Percentiles rank a stretch among this genome's conserved stretches.
Evolutionary conservation across 139 green algal species (phyloP).

Genomic region (Micractinium conductrix): DNA sequence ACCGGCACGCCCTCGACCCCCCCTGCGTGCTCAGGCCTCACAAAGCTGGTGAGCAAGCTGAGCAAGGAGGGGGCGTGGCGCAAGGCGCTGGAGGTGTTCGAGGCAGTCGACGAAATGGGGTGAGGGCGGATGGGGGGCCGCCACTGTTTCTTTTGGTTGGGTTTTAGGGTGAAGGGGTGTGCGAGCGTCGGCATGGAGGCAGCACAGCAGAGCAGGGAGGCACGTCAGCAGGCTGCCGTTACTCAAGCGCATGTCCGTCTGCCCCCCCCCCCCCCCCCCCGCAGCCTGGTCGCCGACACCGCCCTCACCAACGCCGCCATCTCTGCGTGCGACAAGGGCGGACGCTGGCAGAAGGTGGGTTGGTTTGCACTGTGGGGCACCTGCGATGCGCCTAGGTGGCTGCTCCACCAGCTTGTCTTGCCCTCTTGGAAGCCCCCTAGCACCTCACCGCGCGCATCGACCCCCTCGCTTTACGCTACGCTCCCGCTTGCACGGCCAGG

Average conservation of each 20-base stretch:
- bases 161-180: too few relatives aligned
- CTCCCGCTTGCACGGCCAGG: too few relatives aligned
- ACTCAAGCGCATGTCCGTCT: too few relatives aligned
- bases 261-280: too few relatives aligned
- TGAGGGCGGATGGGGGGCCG: neutral
- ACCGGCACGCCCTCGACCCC: neutral
- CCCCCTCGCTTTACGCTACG: too few relatives aligned
- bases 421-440: neutral
- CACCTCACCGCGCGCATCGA: neutral
- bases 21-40: slow-evolving; percentile 68
- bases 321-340: slow-evolving; percentile 87
- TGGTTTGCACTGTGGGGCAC: neutral
- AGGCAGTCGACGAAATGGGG: slow-evolving; percentile 72
- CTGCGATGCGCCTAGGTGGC: too few relatives aligned
- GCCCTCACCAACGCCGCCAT: slow-evolving; percentile 93
- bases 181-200: too few relatives aligned
- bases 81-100: slow-evolving; percentile 86
- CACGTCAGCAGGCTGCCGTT: too few relatives aligned
- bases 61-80: slow-evolving; percentile 85
- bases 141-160: too few relatives aligned
- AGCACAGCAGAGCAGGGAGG: too few relatives aligned
- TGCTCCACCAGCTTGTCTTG: too few relatives aligned
- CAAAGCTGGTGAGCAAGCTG: slow-evolving; percentile 88
- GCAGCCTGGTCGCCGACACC: slow-evolving; percentile 75
- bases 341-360: slow-evolving; percentile 83